These are phyloP conservation scores for Lactarius deliciosus DNA, from an alignment of 768 basidiomycete genomes.

Conservation along the genomic window DNA sequence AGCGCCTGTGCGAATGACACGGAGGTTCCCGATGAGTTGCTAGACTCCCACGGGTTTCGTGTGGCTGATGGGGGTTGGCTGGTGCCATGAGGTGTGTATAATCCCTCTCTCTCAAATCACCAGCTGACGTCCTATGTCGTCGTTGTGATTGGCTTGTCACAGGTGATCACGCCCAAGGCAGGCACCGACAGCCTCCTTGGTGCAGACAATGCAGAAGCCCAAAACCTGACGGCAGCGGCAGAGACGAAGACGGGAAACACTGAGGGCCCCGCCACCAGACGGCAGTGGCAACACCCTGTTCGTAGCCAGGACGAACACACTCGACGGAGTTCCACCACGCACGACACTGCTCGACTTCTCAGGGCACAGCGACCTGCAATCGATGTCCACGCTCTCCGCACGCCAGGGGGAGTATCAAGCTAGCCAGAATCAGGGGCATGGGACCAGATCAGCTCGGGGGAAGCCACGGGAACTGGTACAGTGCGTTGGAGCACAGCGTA, in stretches of 20 bases:
- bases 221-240: not conserved
- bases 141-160: not conserved
- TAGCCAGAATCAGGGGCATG: slow-evolving; percentile 58
- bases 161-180: slow-evolving; percentile 66
- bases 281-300: not conserved
- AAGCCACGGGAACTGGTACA: too few relatives aligned
- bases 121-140: too few relatives aligned
- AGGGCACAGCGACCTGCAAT: slow-evolving; percentile 82
- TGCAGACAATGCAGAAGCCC: slow-evolving; percentile 26
- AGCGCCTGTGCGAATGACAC: slow-evolving; percentile 63
- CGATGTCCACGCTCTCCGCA: slow-evolving; percentile 58
- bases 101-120: too few relatives aligned
- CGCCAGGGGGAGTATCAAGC: slow-evolving; percentile 8
- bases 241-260: slow-evolving; percentile 16
- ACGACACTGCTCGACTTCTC: slow-evolving; percentile 86
- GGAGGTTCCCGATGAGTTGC: slow-evolving; percentile 46
- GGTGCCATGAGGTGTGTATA: slow-evolving; percentile 71
- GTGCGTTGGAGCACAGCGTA: too few relatives aligned
- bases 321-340: slow-evolving; percentile 64
- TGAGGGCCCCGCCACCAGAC: slow-evolving; percentile 14
- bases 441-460: too few relatives aligned
- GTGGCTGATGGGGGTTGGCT: slow-evolving; percentile 74
- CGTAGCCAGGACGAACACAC: slow-evolving; percentile 41
- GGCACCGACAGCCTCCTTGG: too few relatives aligned
- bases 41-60: slow-evolving; percentile 80